Evolutionary conservation across 257 asterid genomes (phyloP).

Genomic region (Ilex asprella): DNA sequence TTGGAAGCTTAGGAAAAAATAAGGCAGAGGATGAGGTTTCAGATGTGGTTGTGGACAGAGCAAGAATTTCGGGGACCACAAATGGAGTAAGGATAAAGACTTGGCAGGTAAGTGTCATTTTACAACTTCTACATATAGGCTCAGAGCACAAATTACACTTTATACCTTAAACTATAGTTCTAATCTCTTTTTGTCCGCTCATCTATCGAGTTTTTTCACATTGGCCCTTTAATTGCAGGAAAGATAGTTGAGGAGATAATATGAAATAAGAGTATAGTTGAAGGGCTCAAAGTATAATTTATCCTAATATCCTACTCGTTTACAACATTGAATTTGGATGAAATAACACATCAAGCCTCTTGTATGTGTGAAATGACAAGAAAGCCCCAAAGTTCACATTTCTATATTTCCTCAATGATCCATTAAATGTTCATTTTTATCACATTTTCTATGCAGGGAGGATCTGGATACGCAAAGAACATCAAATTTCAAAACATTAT

Average conservation of each 20-base stretch:
- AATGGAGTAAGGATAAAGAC: constrained; percentile 91
- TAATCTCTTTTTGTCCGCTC: too few species aligned
- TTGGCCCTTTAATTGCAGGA: too few species aligned
- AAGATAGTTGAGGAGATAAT: too few species aligned
- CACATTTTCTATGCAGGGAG: constrained; percentile 45
- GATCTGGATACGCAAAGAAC: constrained; percentile 68
- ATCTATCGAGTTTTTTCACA: too few species aligned
- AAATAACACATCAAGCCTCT: background rate
- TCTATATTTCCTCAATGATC: too few species aligned
- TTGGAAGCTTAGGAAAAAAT: constrained; percentile 89
- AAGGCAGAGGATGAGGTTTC: constrained; percentile 53
- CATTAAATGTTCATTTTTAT: background rate
- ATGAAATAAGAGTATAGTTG: too few species aligned
- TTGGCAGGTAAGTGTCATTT: constrained; percentile 61
- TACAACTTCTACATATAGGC: too few species aligned
- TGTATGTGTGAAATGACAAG: background rate
- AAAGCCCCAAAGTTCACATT: background rate
- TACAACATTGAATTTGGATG: background rate
- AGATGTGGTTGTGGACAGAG: constrained; percentile 51
- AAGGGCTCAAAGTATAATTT: background rate
- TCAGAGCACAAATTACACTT: too few species aligned
- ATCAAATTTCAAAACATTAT: constrained; percentile 52
- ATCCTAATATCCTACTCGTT: background rate
- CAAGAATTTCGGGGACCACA: constrained; percentile 53
- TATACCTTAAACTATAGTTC: too few species aligned